A percentile compares a stretch with the other conserved stretches of the same genome.
These are phyloP conservation scores for Blastomyces percursus DNA, from an alignment of 2,329 filamentous ascomycete species.

Conservation along the genomic window DNA sequence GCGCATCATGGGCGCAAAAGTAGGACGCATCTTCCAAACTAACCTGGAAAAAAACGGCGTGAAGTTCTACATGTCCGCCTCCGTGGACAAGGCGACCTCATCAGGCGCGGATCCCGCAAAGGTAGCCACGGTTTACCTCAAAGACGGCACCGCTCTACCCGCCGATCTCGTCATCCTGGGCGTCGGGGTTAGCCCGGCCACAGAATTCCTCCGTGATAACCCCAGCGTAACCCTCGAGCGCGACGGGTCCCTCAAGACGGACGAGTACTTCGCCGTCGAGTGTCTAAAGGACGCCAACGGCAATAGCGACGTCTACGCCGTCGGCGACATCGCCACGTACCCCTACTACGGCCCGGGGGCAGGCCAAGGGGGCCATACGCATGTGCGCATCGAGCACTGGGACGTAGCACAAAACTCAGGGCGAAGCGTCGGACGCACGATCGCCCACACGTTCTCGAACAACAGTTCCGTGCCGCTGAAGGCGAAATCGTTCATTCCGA, in stretches of 20 bases:
- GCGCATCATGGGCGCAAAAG: slow-evolving; percentile 67
- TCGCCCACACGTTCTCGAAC: slow-evolving; percentile 47
- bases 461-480: slow-evolving; percentile 30
- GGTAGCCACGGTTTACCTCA: slow-evolving; percentile 70
- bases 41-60: slow-evolving; percentile 75
- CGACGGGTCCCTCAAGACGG: slow-evolving; percentile 75
- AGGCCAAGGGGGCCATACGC: slow-evolving; percentile 45
- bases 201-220: slow-evolving; percentile 68
- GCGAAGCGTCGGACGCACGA: slow-evolving; percentile 65
- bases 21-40: slow-evolving; percentile 70
- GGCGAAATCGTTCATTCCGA: slow-evolving; percentile 68
- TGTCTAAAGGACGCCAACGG: slow-evolving; percentile 45
- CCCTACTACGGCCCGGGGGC: slow-evolving; percentile 87
- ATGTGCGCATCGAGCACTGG: slow-evolving; percentile 91
- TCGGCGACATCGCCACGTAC: slow-evolving; percentile 91
- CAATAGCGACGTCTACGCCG: slow-evolving; percentile 62
- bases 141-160: slow-evolving; percentile 72
- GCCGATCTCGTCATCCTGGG: slow-evolving; percentile 88
- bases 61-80: slow-evolving; percentile 72
- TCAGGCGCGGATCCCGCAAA: slow-evolving; percentile 55
- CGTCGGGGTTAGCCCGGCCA: slow-evolving; percentile 77
- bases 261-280: slow-evolving; percentile 66
- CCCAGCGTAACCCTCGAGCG: slow-evolving; percentile 57
- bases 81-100: slow-evolving; percentile 71
- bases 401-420: slow-evolving; percentile 94